Base-by-base conservation (phyloP, 1,284 basidiomycete genomes). In the Cystobasidium slooffiae region DNA sequence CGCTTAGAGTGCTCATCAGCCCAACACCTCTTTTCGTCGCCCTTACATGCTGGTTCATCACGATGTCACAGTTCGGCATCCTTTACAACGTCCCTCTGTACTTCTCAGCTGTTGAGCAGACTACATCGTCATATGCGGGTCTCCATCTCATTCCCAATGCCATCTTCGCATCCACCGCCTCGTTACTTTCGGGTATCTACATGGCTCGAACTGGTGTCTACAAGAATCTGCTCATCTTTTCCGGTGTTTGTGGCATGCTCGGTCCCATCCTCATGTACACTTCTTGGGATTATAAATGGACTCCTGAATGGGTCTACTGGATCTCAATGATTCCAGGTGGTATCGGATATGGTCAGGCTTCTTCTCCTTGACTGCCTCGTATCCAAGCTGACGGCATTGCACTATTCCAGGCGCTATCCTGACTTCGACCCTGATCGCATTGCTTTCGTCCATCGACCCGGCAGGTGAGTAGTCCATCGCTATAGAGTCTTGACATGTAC, bases 181-280 rank as follows among this genome's bases (percentile, higher is more conserved):
- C 82, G 76, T 77, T 83, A 39, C 81, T 81, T 14, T 79, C 79
- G 18, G 82, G 82, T 65, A 78, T 83, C 51, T 78, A 82, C 72
- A 83, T 83, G 80, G 81, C 81, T n/a, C 77, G 81, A 31, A 81
- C 80, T 1, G 82, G 82, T n/a, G 69, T 76, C 18, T 83, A 83
- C 78, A 79, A 80, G 75, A 76, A 55, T 24, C 81, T 83, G 77
- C 78, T 83, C 68, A 77, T 83, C 52, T 52, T 77, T 51, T 79
- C 78, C 14, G 82, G 82, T 24, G 63, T 80, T 9, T 76, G 78
- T 39, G 82, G 80, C 56, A 76, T 82, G 51, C 22, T 82, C 6
- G 82, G 82, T 16, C 82, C 82, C 18, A 76, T 83, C 55, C 75
- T 78, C 74, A 83, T 83, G 82, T 79, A 77, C 77, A 62, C 72